Conservation (phyloP, 73 alveolate genomes). For the Breviolum minutum region DNA sequence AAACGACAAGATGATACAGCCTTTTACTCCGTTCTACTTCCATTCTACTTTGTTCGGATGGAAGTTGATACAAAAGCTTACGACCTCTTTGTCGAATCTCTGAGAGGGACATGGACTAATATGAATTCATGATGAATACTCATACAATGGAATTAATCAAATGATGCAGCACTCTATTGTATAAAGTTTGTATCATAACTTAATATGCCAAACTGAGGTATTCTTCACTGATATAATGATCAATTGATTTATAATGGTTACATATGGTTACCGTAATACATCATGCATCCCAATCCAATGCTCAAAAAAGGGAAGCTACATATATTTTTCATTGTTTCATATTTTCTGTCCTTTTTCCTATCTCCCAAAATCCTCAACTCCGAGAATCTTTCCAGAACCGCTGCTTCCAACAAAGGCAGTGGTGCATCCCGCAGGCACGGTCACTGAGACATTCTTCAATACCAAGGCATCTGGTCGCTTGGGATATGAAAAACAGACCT, state of each 20-base stretch:
- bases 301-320: no score
- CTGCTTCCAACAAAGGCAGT: conserved; percentile 91
- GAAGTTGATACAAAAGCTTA: background rate
- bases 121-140: no score
- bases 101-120: no score
- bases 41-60: background rate
- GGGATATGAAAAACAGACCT: conserved; percentile 63
- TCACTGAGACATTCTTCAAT: conserved; percentile 45
- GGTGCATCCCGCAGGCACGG: conserved; percentile 63
- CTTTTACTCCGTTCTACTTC: background rate
- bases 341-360: no score
- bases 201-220: background rate
- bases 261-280: no score
- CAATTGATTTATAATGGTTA: no score
- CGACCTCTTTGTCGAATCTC: no score
- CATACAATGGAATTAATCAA: no score
- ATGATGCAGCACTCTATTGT: background rate
- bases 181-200: background rate
- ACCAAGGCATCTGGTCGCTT: conserved; percentile 77
- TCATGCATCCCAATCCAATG: no score
- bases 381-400: conserved; percentile 72
- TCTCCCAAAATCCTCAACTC: background rate
- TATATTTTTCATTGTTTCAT: no score
- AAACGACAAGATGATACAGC: no score
- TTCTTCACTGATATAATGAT: no score